Percentiles rank a stretch among this genome's conserved stretches.
phyloP scores from a whole-genome alignment of 805 yeast species.

The Nakazawaea holstii region DNA sequence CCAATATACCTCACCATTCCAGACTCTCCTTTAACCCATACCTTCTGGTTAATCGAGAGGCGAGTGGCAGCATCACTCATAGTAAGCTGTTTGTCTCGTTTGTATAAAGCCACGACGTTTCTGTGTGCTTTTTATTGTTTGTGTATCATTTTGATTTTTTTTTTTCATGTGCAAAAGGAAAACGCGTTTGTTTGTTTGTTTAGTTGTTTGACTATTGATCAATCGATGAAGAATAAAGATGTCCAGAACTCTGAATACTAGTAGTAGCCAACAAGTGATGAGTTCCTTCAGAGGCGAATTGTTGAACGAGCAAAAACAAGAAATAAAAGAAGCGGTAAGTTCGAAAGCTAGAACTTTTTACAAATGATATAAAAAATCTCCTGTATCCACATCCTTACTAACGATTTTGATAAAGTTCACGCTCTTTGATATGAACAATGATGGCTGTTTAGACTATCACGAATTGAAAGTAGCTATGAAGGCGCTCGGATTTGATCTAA shows the following conservation, averaged over 20 bases:
- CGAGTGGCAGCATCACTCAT: background rate
- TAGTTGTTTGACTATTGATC: background rate
- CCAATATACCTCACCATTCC: slow-evolving; percentile 52
- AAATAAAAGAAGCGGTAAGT: slow-evolving; percentile 77
- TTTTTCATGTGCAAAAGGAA: background rate
- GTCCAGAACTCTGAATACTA: slow-evolving; percentile 1
- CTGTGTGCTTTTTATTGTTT: background rate
- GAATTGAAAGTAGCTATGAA: slow-evolving; percentile 90
- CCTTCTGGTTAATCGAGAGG: slow-evolving; percentile 23
- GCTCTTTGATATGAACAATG: slow-evolving; percentile 87
- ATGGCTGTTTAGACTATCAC: slow-evolving; percentile 86
- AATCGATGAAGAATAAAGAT: background rate
- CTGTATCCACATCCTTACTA: too few relatives aligned
- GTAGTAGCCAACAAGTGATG: slow-evolving; percentile 2
- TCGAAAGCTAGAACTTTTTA: background rate
- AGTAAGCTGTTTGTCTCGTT: slow-evolving; percentile 15
- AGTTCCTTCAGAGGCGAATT: slow-evolving; percentile 42
- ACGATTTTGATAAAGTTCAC: slow-evolving; percentile 38
- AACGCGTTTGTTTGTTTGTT: background rate
- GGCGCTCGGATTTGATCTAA: slow-evolving; percentile 85
- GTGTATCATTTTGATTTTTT: background rate
- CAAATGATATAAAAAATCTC: background rate
- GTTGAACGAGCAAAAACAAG: slow-evolving; percentile 83
- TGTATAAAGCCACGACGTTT: background rate
- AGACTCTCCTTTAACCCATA: slow-evolving; percentile 29